Evolutionary conservation across 2,329 filamentous ascomycete species (phyloP).

Genomic region (Dothideomycetidae sp.): DNA sequence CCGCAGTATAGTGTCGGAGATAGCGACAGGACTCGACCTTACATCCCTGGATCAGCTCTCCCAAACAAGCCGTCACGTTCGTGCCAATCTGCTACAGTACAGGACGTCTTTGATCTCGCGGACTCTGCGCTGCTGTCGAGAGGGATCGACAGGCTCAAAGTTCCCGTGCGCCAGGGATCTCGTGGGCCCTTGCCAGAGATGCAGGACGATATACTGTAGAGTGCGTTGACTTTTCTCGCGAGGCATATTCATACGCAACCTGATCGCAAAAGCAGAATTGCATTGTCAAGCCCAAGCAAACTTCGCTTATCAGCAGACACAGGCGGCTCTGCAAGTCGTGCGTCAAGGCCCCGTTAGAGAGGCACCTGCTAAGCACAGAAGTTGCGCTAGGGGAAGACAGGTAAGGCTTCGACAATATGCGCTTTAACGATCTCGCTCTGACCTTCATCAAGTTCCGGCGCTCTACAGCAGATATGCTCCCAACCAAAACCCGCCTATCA

Average conservation of each 20-base stretch:
- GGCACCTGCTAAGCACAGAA: slow-evolving; percentile 6
- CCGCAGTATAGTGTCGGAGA: slow-evolving; percentile 56
- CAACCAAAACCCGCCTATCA: slow-evolving; percentile 16
- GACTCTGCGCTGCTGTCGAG: slow-evolving; percentile 54
- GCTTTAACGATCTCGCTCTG: neutral
- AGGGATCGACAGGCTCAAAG: slow-evolving; percentile 13
- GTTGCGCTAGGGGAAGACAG: neutral
- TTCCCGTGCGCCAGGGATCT: slow-evolving; percentile 71
- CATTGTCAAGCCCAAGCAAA: slow-evolving; percentile 51
- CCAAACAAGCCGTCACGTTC: slow-evolving; percentile 66
- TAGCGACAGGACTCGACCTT: slow-evolving; percentile 67
- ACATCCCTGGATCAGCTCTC: slow-evolving; percentile 77
- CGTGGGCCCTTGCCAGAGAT: slow-evolving; percentile 70
- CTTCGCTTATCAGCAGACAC: slow-evolving; percentile 55
- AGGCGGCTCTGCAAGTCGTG: slow-evolving; percentile 70
- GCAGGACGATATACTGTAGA: slow-evolving; percentile 64
- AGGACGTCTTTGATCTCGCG: slow-evolving; percentile 56
- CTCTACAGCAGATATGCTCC: no score
- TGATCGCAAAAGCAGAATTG: slow-evolving; percentile 53
- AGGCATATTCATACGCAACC: neutral
- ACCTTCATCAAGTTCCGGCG: no score
- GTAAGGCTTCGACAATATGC: neutral
- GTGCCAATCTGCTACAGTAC: slow-evolving; percentile 63
- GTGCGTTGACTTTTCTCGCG: slow-evolving; percentile 33
- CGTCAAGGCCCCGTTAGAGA: slow-evolving; percentile 51